Base-by-base conservation (phyloP, 1,139 yeast species). In the Diutina sp. region DNA sequence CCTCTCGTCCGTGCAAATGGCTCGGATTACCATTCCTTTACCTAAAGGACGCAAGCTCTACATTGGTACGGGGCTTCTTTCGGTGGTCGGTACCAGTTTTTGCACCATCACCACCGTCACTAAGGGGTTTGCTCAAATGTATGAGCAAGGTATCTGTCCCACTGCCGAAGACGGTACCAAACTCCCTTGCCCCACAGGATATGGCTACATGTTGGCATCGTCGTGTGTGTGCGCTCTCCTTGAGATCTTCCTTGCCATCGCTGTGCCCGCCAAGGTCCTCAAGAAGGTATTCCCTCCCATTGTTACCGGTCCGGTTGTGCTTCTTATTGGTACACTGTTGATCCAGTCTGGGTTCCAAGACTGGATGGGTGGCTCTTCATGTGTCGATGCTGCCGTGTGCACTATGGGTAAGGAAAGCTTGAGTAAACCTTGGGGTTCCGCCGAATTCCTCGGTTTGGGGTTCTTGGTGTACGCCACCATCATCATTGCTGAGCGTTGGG, bases 31-130 rank as follows among this genome's bases (percentile, higher is more conserved):
- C 46, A 51, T 51, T 35, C 54, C 54, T 9, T 47, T 47, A 12
- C 51, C 51, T 3, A 29, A 29, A 14, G 46, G 46, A 6, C 14
- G 30, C n/a, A 51, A 51, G 46, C 29, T 35, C 12, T 51, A 35
- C 21, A 38, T 51, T 14, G 54, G 54, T 16, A 51, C 54, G 5
- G 54, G 54, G 25, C 30, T 51, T 3, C 54, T 51, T 51, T 51
- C 54, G 5, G 54, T 51, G 29, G 54, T 51, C 25, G 54, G 54
- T 25, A 51, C 54, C n/a, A 35, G 46, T 51, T 51, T 51, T 21
- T 30, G 44, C 12, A 51, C 54, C 54, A 51, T 51, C 46, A 51
- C 54, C 30, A 51, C 30, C 30, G 54, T 51, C 6, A 51, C 46
- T 29, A 35, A 32, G 25, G 54, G 46, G 46, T 51, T 51, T 18